Evolutionary conservation across 148 eudicot genomes (phyloP).

Genomic region (Heliamphora exappendiculata): DNA sequence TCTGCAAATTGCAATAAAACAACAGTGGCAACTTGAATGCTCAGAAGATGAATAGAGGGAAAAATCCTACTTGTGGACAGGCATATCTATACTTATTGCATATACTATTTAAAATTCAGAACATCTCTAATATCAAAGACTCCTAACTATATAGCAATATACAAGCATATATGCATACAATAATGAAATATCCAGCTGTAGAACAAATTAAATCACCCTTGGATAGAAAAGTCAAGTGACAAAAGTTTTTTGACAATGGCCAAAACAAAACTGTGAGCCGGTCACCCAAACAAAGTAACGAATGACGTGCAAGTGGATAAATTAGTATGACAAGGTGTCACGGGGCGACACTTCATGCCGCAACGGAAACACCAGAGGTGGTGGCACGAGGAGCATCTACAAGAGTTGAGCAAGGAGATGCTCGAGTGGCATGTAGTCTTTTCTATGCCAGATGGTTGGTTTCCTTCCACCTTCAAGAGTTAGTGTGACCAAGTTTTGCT

Average conservation of each 20-base stretch:
- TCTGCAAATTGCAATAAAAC: conserved; percentile 70
- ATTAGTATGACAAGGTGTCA: too few relatives aligned
- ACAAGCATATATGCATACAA: not conserved
- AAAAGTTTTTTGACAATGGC: too few relatives aligned
- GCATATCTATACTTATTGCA: not conserved
- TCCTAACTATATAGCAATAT: not conserved
- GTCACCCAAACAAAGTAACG: not conserved
- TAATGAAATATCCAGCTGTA: not conserved
- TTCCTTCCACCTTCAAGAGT: too few relatives aligned
- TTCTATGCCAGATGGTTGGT: too few relatives aligned
- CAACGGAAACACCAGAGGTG: too few relatives aligned
- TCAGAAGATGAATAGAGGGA: not conserved
- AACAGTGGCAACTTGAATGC: not conserved
- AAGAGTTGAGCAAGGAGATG: too few relatives aligned
- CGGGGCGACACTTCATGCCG: too few relatives aligned
- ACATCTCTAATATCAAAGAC: not conserved
- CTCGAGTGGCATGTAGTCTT: too few relatives aligned
- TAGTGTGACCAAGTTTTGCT: too few relatives aligned
- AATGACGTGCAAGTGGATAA: not conserved
- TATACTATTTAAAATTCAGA: not conserved
- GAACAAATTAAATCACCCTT: not conserved
- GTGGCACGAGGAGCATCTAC: too few relatives aligned
- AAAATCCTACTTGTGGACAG: not conserved
- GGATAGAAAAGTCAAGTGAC: not conserved
- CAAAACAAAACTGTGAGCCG: not conserved